phyloP scores from a whole-genome alignment of 1,139 yeast genomes.

The Zygosaccharomyces sapae region DNA sequence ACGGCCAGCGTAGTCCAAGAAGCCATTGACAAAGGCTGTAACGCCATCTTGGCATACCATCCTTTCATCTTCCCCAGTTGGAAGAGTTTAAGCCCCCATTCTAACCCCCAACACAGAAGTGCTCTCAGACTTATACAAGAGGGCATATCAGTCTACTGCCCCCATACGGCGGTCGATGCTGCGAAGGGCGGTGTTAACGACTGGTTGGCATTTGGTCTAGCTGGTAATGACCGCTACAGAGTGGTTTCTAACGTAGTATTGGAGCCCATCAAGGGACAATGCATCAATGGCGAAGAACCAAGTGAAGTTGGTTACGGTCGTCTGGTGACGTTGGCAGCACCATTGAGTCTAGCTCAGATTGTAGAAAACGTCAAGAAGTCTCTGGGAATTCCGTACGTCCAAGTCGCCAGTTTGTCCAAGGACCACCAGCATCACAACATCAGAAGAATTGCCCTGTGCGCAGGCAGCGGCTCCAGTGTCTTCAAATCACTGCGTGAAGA shows the following conservation, averaged over 20 bases:
- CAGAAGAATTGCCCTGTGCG: constrained; percentile 75
- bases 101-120: constrained; percentile 77
- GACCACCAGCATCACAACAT: constrained; percentile 39
- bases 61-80: constrained; percentile 91
- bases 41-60: constrained; percentile 79
- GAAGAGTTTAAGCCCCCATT: constrained; percentile 57
- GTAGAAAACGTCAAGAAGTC: constrained; percentile 53
- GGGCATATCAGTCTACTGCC: constrained; percentile 83
- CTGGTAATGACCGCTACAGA: constrained; percentile 30
- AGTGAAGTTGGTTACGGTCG: constrained; percentile 82
- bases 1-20: constrained; percentile 83
- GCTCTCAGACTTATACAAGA: constrained; percentile 66
- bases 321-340: constrained; percentile 46
- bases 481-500: constrained; percentile 34
- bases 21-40: constrained; percentile 52
- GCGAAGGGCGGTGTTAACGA: constrained; percentile 90
- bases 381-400: constrained; percentile 54
- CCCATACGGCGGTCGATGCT: constrained; percentile 96
- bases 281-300: constrained; percentile 29
- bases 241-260: constrained; percentile 37
- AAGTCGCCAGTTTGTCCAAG: constrained; percentile 52
- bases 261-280: constrained; percentile 33
- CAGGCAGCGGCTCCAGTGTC: constrained; percentile 87
- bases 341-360: constrained; percentile 45
- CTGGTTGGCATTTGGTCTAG: constrained; percentile 69